Evolutionary conservation across 768 basidiomycete genomes (phyloP).

Genomic region (Suillus paluster): DNA sequence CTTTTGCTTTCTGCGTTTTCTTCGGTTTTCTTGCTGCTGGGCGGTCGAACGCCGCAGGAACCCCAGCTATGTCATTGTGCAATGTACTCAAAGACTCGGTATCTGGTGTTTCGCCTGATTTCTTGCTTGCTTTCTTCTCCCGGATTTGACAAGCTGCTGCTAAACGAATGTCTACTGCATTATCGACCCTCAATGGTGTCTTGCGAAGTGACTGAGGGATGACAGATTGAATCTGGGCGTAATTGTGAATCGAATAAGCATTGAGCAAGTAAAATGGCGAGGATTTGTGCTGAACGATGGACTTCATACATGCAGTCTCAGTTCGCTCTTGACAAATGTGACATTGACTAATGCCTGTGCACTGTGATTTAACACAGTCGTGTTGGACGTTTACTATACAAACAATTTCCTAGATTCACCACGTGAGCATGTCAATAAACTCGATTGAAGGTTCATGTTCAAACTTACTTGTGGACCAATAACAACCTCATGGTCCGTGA

Average conservation of each 20-base stretch:
- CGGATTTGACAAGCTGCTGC: too few relatives aligned
- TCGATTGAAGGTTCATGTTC: not conserved
- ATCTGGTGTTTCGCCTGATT: not conserved
- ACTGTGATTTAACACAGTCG: not conserved
- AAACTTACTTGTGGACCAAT: slow-evolving; percentile 4
- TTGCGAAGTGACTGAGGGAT: slow-evolving; percentile 1
- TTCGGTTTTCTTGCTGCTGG: not conserved
- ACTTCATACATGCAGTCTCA: not conserved
- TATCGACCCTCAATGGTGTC: not conserved
- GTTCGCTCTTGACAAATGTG: not conserved
- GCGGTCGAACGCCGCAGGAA: too few relatives aligned
- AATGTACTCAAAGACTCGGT: not conserved
- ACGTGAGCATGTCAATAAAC: not conserved
- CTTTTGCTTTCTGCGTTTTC: not conserved
- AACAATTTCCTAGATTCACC: not conserved
- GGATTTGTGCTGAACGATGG: slow-evolving; percentile 1
- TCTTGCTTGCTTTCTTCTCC: not conserved
- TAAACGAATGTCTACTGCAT: not conserved
- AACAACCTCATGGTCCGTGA: slow-evolving; percentile 5
- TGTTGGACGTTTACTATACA: slow-evolving; percentile 7
- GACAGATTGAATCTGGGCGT: slow-evolving; percentile 8
- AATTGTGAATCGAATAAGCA: slow-evolving; percentile 10
- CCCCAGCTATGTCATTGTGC: not conserved
- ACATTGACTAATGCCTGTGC: not conserved
- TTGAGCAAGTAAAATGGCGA: not conserved